Percentiles rank a stretch among this genome's conserved stretches.
phyloP scores from a whole-genome alignment of 2,329 filamentous ascomycete genomes.

The Elsinoe australis region DNA sequence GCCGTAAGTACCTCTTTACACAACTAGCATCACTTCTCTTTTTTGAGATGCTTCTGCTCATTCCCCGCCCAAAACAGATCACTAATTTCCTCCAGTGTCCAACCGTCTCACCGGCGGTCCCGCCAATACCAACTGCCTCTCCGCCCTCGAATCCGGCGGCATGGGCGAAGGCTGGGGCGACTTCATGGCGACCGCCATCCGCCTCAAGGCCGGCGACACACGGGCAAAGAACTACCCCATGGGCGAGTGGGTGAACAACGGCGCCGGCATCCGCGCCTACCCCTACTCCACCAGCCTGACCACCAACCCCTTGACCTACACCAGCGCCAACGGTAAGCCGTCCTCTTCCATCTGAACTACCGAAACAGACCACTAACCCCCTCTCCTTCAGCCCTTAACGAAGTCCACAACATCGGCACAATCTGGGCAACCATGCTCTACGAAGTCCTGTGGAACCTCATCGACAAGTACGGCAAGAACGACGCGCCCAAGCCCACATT shows the following conservation, averaged over 20 bases:
- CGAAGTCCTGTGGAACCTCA: slow-evolving; percentile 52
- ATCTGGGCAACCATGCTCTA: slow-evolving; percentile 49
- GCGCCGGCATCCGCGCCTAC: slow-evolving; percentile 43
- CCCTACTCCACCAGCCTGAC: slow-evolving; percentile 46
- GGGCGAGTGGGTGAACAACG: slow-evolving; percentile 43
- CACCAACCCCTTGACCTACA: slow-evolving; percentile 47
- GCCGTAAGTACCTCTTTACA: slow-evolving; percentile 13
- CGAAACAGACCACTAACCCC: background rate
- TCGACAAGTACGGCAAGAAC: slow-evolving; percentile 50
- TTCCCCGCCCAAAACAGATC: too few relatives aligned
- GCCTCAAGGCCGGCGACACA: slow-evolving; percentile 42
- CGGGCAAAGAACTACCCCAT: slow-evolving; percentile 42
- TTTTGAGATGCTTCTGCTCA: too few relatives aligned
- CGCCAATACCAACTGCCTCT: slow-evolving; percentile 45
- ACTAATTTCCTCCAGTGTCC: slow-evolving; percentile 35
- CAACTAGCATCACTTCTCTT: too few relatives aligned
- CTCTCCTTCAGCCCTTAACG: slow-evolving; percentile 14
- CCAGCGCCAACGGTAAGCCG: slow-evolving; percentile 26
- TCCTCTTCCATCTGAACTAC: slow-evolving; percentile 22
- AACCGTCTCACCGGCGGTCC: slow-evolving; percentile 54
- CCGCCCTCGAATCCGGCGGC: slow-evolving; percentile 43
- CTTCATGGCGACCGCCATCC: slow-evolving; percentile 48
- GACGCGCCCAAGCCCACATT: slow-evolving; percentile 38
- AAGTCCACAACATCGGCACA: slow-evolving; percentile 45
- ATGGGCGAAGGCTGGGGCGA: slow-evolving; percentile 56